Conservation (phyloP, 805 yeast genomes). For the Cyberlindnera xylosilytica region DNA sequence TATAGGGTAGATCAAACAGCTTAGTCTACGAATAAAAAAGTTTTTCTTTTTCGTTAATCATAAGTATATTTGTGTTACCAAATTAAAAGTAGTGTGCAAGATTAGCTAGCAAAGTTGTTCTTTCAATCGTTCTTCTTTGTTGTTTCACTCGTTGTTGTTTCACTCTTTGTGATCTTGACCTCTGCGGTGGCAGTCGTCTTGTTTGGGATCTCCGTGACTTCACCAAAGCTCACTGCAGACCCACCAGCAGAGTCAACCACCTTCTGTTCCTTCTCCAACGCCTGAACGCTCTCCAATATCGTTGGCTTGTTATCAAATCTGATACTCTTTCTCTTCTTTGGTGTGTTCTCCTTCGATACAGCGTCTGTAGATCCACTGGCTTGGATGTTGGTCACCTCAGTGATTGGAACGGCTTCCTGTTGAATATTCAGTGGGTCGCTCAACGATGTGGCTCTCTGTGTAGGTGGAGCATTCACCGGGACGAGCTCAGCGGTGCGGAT, state of each 20-base stretch:
- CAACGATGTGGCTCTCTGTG: constrained; percentile 3
- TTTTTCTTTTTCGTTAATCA: no score
- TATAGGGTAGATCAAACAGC: no score
- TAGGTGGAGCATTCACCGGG: constrained; percentile 26
- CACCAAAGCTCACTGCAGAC: background rate
- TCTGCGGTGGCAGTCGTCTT: background rate
- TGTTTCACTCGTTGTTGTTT: background rate
- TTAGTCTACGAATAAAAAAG: no score
- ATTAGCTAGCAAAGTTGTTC: no score
- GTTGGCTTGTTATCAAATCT: constrained; percentile 42
- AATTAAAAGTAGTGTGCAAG: no score
- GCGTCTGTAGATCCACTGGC: constrained; percentile 19
- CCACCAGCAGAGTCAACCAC: background rate
- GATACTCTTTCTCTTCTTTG: constrained; percentile 38
- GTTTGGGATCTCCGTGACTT: background rate
- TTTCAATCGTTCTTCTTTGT: constrained; percentile 2
- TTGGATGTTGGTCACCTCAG: constrained; percentile 23
- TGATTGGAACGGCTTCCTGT: constrained; percentile 15
- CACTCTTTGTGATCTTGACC: background rate
- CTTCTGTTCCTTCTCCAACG: constrained; percentile 14
- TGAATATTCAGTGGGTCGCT: constrained; percentile 5
- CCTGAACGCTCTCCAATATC: constrained; percentile 24
- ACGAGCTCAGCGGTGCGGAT: constrained; percentile 88
- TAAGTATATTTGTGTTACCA: no score
- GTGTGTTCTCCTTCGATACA: constrained; percentile 10